Percentiles rank a stretch among this genome's conserved stretches.
These are phyloP conservation scores for Excoecaria cochinchinensis DNA, from an alignment of 345 rosid species.

Conservation along the genomic window DNA sequence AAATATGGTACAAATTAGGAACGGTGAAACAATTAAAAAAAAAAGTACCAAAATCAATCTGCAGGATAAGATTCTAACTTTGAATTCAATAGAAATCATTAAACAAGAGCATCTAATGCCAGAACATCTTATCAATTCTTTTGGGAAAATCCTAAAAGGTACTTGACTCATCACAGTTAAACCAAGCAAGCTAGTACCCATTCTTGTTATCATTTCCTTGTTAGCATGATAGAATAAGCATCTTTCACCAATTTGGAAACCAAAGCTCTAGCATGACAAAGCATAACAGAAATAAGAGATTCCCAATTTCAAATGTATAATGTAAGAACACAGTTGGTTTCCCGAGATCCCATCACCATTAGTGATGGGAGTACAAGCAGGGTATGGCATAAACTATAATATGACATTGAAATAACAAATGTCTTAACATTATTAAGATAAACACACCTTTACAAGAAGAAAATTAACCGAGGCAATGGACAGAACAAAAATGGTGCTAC, in stretches of 20 bases:
- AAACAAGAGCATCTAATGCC: not conserved
- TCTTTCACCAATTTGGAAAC: not conserved
- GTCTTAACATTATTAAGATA: not conserved
- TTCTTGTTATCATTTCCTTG: not conserved
- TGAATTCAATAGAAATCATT: not conserved
- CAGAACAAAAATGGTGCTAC: constrained; percentile 60
- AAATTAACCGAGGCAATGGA: constrained; percentile 64
- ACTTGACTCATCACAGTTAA: not conserved
- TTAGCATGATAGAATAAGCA: not conserved
- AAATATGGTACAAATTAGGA: constrained; percentile 24
- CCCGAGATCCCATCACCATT: not conserved
- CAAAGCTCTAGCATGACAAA: not conserved
- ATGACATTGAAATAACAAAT: not conserved
- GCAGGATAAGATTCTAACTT: not conserved
- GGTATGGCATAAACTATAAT: not conserved
- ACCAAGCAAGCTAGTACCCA: not conserved
- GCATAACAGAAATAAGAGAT: not conserved
- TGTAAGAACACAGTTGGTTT: not conserved
- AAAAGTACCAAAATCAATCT: not conserved
- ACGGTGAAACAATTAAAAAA: not conserved
- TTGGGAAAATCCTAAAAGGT: not conserved
- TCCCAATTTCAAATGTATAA: not conserved
- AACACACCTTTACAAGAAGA: constrained; percentile 72
- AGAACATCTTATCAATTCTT: not conserved
- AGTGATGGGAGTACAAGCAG: not conserved